Percentiles rank a stretch among this genome's conserved stretches.
Evolutionary conservation across 1,139 yeast genomes (phyloP).

Genomic region (Yamadazyma conglobata): DNA sequence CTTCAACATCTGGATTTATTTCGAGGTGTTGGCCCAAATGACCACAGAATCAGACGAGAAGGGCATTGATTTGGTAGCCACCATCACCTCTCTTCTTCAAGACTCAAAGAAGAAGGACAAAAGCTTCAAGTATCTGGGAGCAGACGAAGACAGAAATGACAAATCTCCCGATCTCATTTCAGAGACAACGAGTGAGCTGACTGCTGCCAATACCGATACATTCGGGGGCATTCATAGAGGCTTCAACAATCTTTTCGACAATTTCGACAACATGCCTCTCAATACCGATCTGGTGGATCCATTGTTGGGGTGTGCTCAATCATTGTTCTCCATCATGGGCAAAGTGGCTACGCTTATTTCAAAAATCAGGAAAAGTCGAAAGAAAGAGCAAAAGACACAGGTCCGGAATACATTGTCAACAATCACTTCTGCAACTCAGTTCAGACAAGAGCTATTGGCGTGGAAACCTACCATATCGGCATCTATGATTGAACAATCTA

Average conservation of each 20-base stretch:
- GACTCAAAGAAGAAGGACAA: conserved; percentile 15
- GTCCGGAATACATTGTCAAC: conserved; percentile 40
- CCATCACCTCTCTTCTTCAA: conserved; percentile 30
- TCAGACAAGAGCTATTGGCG: conserved; percentile 47
- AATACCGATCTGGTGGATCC: conserved; percentile 53
- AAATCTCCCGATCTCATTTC: conserved; percentile 22
- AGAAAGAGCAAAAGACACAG: conserved; percentile 11
- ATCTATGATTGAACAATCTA: conserved; percentile 29
- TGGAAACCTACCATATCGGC: conserved; percentile 52
- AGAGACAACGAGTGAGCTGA: conserved; percentile 28
- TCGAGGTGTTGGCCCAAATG: conserved; percentile 64
- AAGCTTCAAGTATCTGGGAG: neutral
- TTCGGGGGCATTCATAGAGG: conserved; percentile 13
- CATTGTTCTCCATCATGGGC: conserved; percentile 60
- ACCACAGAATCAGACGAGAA: conserved; percentile 52
- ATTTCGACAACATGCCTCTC: conserved; percentile 26
- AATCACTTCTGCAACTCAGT: conserved; percentile 53
- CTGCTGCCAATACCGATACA: conserved; percentile 11
- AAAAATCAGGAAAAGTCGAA: conserved; percentile 37
- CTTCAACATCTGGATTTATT: conserved; percentile 63
- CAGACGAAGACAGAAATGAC: conserved; percentile 9
- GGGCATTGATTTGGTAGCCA: conserved; percentile 41
- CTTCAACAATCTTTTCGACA: conserved; percentile 26
- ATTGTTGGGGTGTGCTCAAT: conserved; percentile 62
- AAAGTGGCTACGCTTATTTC: conserved; percentile 56